Evolutionary conservation across 495 filamentous ascomycete genomes (phyloP), one percentile per base, ranked within the genome.

Genomic region (Aspergillus steynii): DNA sequence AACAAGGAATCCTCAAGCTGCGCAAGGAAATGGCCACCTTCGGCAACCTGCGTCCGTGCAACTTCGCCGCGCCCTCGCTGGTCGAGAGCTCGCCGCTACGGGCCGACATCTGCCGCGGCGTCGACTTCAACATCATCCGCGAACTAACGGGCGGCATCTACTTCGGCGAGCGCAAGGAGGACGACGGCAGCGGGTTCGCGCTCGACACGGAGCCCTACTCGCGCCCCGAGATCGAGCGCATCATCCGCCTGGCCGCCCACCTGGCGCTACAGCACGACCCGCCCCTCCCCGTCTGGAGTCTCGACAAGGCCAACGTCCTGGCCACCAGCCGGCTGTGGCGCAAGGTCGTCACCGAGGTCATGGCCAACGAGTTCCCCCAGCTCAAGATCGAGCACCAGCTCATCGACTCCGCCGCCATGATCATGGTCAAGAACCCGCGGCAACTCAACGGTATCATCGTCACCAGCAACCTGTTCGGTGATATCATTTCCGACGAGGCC

Each of bases 231-330:
- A 90, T 98, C 66, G 91, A 96, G 85, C 87, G 95, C 51, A 87
- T 99, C 69, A 89, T 87, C 31, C 84, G 95, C 58, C 81, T 98
- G 31, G 93, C 89, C 20, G 95, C 85, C 12, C 84, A 90, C 77
- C 81, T 98, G 29, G 95, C 95, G 25, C 82, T 92, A 62, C 87
- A 88, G 68, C 82, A 86, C 64, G 81, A 90, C 73, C 94, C 94
- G 8, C 92, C 91, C 28, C 78, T 87, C 29, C 89, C 90, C 59
- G 91, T 99, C 25, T 92, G 87, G 88, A 91, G 86, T 66, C 73
- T 99, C 71, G 95, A 99, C 71, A 99, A 99, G 86, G 95, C 95
- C 59, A 99, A 99, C 70, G 95, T 99, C 53, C 84, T 99, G 51
- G 95, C 95, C 26, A 96, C 94, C 14, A 88, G 84, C 62, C 80